Percentiles rank a stretch among this genome's conserved stretches.
Evolutionary conservation across 305 asterid species (phyloP).

Genomic region (Andrographis paniculata): DNA sequence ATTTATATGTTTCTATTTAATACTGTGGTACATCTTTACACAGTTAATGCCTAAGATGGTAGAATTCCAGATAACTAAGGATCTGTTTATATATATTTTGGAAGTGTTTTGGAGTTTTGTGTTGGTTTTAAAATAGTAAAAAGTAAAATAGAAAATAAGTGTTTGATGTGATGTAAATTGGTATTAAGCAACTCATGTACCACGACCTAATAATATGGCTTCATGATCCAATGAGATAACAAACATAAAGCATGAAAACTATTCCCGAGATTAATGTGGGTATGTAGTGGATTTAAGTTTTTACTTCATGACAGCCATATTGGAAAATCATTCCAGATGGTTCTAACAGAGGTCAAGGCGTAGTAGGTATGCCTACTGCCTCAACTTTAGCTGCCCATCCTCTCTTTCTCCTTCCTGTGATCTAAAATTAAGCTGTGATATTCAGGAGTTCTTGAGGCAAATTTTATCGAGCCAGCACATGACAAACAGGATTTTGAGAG

Average conservation of each 20-base stretch:
- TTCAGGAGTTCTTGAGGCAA: conserved; percentile 92
- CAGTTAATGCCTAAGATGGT: conserved; percentile 11
- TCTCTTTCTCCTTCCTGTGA: conserved; percentile 5
- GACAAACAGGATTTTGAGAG: conserved; percentile 98
- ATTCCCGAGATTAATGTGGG: no score
- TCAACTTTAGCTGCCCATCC: conserved; percentile 7
- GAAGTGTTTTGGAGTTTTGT: conserved; percentile 7
- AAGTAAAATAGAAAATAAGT: no score
- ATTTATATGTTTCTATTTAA: background rate
- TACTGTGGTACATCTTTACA: background rate
- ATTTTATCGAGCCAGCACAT: conserved; percentile 93
- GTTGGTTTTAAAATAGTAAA: background rate
- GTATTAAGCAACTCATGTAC: no score
- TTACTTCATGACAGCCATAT: conserved; percentile 58
- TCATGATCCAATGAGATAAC: no score
- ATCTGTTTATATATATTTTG: background rate
- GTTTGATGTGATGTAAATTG: no score
- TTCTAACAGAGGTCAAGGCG: conserved; percentile 56
- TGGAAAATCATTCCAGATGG: conserved; percentile 95
- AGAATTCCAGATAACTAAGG: no score
- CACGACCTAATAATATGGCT: no score
- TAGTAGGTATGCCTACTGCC: conserved; percentile 56
- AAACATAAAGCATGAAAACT: no score
- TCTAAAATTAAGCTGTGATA: conserved; percentile 17
- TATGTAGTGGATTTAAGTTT: conserved; percentile 13